phyloP scores from a whole-genome alignment of 805 yeast genomes.

The Saccharomycopsis guyanensis region DNA sequence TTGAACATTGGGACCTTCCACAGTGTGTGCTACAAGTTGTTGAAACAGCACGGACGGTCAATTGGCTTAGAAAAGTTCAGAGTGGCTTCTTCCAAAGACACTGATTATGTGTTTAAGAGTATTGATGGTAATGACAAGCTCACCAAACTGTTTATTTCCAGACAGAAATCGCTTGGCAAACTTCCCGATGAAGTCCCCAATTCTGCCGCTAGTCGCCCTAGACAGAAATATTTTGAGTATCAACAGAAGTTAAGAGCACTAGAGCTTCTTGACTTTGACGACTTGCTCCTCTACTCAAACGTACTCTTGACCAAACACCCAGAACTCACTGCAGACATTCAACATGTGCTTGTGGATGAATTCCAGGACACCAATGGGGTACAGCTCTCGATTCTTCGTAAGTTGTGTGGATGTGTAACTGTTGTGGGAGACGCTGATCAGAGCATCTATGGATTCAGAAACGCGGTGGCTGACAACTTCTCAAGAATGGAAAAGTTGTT shows the following conservation, averaged over 20 bases:
- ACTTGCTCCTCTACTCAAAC: slow-evolving; percentile 53
- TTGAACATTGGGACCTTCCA: slow-evolving; percentile 86
- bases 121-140: slow-evolving; percentile 23
- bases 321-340: slow-evolving; percentile 40
- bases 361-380: slow-evolving; percentile 85
- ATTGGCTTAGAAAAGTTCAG: slow-evolving; percentile 36
- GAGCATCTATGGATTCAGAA: slow-evolving; percentile 82
- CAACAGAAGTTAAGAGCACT: slow-evolving; percentile 36
- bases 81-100: slow-evolving; percentile 63
- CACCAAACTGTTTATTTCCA: slow-evolving; percentile 42
- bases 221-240: slow-evolving; percentile 37
- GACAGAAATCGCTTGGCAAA: slow-evolving; percentile 46
- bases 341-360: slow-evolving; percentile 84
- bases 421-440: slow-evolving; percentile 97
- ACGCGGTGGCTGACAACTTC: slow-evolving; percentile 68
- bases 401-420: slow-evolving; percentile 50
- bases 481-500: slow-evolving; percentile 35
- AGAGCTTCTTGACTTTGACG: slow-evolving; percentile 72
- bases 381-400: slow-evolving; percentile 62
- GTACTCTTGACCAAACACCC: slow-evolving; percentile 38
- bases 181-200: slow-evolving; percentile 31
- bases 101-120: slow-evolving; percentile 37
- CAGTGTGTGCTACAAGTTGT: slow-evolving; percentile 59
- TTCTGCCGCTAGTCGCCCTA: background rate
- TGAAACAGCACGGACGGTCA: slow-evolving; percentile 48